Conservation (phyloP, 106 monocot genomes). For the Hemerocallis citrina region DNA sequence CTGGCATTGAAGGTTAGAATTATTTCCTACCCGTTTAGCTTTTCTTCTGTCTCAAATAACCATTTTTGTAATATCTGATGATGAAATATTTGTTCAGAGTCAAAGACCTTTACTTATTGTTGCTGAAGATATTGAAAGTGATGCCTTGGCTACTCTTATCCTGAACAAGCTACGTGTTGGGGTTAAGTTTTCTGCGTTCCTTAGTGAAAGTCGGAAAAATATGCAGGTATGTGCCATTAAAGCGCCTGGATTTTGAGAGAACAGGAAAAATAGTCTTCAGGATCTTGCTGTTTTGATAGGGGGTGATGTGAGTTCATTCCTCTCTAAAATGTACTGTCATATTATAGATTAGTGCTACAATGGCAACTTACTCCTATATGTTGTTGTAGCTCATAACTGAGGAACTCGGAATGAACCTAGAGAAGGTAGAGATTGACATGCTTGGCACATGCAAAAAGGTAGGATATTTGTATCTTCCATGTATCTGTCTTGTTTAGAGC, state of each 20-base stretch:
- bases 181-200: conserved; percentile 34
- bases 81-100: conserved; percentile 34
- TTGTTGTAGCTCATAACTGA: conserved; percentile 80
- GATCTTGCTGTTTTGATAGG: conserved; percentile 85
- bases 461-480: too few relatives aligned
- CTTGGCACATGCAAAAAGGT: conserved; percentile 91
- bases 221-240: conserved; percentile 84
- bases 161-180: conserved; percentile 91
- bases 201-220: too few relatives aligned
- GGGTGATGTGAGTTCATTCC: conserved; percentile 44
- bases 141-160: conserved; percentile 68
- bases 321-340: background rate
- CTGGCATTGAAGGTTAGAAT: conserved; percentile 56
- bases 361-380: background rate
- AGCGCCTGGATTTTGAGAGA: conserved; percentile 97
- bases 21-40: background rate
- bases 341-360: background rate
- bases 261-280: conserved; percentile 68
- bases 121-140: conserved; percentile 81
- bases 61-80: background rate
- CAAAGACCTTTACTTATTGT: conserved; percentile 84
- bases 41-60: background rate
- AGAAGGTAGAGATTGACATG: conserved; percentile 72
- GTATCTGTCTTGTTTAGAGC: background rate
- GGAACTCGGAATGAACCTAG: conserved; percentile 94